phyloP scores from a whole-genome alignment of 2,329 filamentous ascomycete species.

The Scedosporium boydii region DNA sequence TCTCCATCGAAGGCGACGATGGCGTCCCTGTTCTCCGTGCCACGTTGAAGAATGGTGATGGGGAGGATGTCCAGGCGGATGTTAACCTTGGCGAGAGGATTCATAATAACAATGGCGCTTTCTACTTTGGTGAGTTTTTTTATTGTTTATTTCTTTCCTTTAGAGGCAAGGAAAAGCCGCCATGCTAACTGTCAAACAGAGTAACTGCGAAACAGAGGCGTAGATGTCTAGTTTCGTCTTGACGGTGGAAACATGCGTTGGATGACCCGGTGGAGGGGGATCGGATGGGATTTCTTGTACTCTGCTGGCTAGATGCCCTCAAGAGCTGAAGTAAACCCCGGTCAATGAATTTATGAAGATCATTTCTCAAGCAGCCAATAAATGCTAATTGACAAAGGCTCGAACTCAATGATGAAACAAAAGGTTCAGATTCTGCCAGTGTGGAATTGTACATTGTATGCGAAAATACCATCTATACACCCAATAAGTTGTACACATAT shows the following conservation, averaged over 20 bases:
- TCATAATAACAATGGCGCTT: slow-evolving; percentile 38
- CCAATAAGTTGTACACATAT: neutral
- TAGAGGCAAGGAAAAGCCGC: neutral
- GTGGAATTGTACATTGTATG: slow-evolving; percentile 2
- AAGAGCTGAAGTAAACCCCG: neutral
- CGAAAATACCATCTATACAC: slow-evolving; percentile 1
- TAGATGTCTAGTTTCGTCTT: neutral
- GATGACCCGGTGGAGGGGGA: too few relatives aligned
- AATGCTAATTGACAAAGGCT: neutral
- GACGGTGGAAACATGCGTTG: too few relatives aligned
- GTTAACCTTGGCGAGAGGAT: slow-evolving; percentile 48
- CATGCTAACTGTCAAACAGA: too few relatives aligned
- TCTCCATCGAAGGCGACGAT: slow-evolving; percentile 40
- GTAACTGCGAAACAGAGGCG: neutral
- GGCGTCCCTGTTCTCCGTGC: slow-evolving; percentile 44
- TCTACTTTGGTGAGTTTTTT: slow-evolving; percentile 23
- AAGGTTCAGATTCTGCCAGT: neutral
- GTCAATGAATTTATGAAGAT: neutral
- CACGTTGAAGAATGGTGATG: slow-evolving; percentile 29
- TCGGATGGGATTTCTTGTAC: neutral
- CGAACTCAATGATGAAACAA: neutral
- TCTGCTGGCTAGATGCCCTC: neutral
- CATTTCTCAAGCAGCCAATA: neutral
- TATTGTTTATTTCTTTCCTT: neutral
- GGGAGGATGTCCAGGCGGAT: slow-evolving; percentile 30